Evolutionary conservation across 345 rosid species (phyloP), one percentile per base, ranked within the genome.

Genomic region (Camelina neglecta): DNA sequence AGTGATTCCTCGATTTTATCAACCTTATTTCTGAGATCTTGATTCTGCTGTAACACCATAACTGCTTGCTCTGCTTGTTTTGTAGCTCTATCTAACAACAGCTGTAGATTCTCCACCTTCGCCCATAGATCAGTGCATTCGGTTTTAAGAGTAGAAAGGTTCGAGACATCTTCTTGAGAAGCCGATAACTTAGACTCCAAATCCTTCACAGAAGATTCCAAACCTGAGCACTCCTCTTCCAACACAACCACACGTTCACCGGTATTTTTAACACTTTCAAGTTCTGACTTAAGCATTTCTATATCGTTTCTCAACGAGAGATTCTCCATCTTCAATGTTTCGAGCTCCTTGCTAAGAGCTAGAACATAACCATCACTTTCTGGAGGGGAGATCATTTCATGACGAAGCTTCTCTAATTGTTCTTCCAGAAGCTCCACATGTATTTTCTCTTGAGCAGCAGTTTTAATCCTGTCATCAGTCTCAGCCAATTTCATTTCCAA

Each of bases 41-140:
- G 92, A 75, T 89, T 95, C 88, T 92, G 86, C 81, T 95, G 92
- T 62, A 88, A 82, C 79, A 84, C 93, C 49, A 82, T 47, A 77
- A 86, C 80, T 41, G 97, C 89, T 78, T 92, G 97, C 81, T 92
- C 96, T 53, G 90, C 99, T 82, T 89, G 93, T 75, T 81, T 81
- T 13, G 96, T 87, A 23, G 96, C 85, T 81, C 85, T 88, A 79
- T 90, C 86, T 35, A 89, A 72, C 81, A 90, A 47, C 15, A 67
- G 65, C 81, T 95, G 96, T 75, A 92, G 81, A 75, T 57, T 82
- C 79, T 84, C 93, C 42, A 90, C 97, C 84, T 87, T 92, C 45
- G 77, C 84, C 85, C 88, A 88, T 57, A 92, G 79, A 79, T 85
- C 89, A 73, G 81, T 84, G 83, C 84, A 83, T 79, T 92, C 97